Conservation (phyloP, 2,329 filamentous ascomycete genomes). For the Mariannaea elegans region DNA sequence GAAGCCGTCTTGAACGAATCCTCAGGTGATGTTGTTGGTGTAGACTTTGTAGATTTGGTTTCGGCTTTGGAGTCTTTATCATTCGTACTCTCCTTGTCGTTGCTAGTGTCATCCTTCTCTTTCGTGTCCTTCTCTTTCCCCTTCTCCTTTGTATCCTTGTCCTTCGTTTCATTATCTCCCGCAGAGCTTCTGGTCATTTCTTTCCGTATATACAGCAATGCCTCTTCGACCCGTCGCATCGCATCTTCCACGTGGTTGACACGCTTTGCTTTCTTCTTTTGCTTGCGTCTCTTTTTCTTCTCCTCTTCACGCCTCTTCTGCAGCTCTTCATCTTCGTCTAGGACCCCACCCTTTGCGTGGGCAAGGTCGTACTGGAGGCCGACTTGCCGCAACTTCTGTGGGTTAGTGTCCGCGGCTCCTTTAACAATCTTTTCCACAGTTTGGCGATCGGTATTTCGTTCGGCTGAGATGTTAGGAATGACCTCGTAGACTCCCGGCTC, state of each 20-base stretch:
- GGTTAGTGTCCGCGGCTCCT: constrained; percentile 52
- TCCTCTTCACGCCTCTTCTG: constrained; percentile 39
- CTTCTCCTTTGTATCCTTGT: constrained; percentile 16
- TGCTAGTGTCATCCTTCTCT: constrained; percentile 15
- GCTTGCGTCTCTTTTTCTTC: constrained; percentile 37
- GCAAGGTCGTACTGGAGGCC: constrained; percentile 69
- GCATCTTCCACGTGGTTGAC: constrained; percentile 36
- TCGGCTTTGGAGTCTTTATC: constrained; percentile 20
- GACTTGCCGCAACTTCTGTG: constrained; percentile 71
- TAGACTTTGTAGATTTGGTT: constrained; percentile 19
- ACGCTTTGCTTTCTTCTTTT: constrained; percentile 33
- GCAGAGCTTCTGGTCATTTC: constrained; percentile 24
- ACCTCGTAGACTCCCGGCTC: constrained; percentile 75
- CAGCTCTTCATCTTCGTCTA: constrained; percentile 56
- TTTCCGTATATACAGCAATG: constrained; percentile 37
- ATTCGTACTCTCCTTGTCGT: constrained; percentile 14
- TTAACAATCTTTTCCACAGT: constrained; percentile 69
- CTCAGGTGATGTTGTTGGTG: constrained; percentile 32
- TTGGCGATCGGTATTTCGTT: constrained; percentile 50
- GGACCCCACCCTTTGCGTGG: constrained; percentile 64
- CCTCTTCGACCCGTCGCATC: constrained; percentile 38
- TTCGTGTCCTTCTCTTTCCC: constrained; percentile 23
- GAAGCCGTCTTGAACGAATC: constrained; percentile 31
- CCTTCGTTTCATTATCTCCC: constrained; percentile 4
- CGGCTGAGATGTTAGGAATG: constrained; percentile 72